phyloP scores from a whole-genome alignment of 129 eudicot species.

The Flaveria robusta region DNA sequence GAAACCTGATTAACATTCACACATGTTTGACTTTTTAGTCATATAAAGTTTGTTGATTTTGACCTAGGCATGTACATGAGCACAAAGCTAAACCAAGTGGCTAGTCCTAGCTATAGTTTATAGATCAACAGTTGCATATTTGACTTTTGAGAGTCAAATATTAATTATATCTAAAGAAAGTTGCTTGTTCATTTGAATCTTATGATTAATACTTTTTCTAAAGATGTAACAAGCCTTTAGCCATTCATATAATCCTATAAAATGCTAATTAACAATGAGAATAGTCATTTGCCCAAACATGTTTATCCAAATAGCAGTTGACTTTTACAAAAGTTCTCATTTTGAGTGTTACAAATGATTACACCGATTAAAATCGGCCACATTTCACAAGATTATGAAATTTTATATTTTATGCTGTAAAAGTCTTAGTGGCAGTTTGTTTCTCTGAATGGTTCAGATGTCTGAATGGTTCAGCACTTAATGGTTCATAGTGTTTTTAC shows the following conservation, averaged over 20 bases:
- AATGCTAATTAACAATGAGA: no score
- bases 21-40: slow-evolving; percentile 29
- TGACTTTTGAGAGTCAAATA: background rate
- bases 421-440: no score
- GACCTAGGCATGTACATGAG: background rate
- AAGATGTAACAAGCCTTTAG: background rate
- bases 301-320: background rate
- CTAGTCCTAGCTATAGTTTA: background rate
- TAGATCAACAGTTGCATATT: background rate
- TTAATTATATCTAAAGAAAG: no score
- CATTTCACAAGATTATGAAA: background rate
- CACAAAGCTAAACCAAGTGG: background rate
- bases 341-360: background rate
- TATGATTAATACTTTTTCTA: background rate
- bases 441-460: no score
- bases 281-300: background rate
- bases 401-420: no score
- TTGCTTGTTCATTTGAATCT: background rate
- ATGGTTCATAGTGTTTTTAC: no score
- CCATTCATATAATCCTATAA: background rate
- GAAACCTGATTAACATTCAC: slow-evolving; percentile 59
- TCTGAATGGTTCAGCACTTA: no score
- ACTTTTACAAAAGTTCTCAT: background rate
- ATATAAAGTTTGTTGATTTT: slow-evolving; percentile 2
- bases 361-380: background rate